Percentiles rank a stretch among this genome's conserved stretches.
These are phyloP conservation scores for Emydomyces testavorans DNA, from an alignment of 2,329 filamentous ascomycete genomes.

Conservation along the genomic window DNA sequence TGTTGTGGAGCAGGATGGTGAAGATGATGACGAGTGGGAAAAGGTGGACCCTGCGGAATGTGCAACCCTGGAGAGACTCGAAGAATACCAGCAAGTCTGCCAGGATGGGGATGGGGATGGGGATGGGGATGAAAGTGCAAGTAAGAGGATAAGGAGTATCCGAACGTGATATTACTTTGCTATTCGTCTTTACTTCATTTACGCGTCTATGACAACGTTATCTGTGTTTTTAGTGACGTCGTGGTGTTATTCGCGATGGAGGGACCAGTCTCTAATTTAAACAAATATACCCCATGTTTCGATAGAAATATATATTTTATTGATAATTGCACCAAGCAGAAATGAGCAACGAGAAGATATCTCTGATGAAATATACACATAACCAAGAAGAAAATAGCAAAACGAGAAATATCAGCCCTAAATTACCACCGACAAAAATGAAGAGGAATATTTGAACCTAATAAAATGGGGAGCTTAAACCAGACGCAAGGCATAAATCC, in stretches of 20 bases:
- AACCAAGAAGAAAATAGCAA: not conserved
- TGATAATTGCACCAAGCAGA: not conserved
- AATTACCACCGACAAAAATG: no score
- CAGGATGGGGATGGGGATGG: conserved; percentile 22
- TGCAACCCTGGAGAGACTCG: conserved; percentile 24
- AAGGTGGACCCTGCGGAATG: conserved; percentile 31
- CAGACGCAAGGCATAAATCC: not conserved
- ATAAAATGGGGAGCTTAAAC: not conserved
- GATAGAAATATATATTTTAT: conserved; percentile 1
- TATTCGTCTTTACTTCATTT: not conserved
- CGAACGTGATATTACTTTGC: not conserved
- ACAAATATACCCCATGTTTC: not conserved
- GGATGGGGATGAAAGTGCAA: conserved; percentile 27
- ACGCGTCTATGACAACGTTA: no score
- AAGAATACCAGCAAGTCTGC: conserved; percentile 26
- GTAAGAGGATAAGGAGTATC: conserved; percentile 13
- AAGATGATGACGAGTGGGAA: conserved; percentile 36
- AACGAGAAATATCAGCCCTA: not conserved
- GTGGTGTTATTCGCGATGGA: no score
- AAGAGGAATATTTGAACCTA: not conserved
- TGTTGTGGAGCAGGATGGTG: conserved; percentile 14
- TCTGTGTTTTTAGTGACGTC: not conserved
- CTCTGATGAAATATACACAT: not conserved
- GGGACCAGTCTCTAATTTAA: no score
- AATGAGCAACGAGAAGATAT: not conserved